A percentile compares a stretch with the other conserved stretches of the same genome.
Conservation (phyloP, 768 basidiomycete species). For the Suillus discolor region DNA sequence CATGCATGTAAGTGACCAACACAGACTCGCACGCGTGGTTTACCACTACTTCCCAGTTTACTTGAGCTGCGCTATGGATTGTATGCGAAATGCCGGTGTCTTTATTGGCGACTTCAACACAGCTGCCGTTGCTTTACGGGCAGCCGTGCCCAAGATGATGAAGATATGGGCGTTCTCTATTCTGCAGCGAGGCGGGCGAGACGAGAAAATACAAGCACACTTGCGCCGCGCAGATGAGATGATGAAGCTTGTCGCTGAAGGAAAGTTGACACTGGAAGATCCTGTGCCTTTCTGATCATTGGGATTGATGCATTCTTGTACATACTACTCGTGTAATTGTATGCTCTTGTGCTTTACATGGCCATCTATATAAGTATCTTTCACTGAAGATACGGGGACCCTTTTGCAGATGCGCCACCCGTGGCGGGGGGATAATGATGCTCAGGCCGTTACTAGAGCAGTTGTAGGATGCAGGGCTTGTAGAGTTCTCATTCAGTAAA, state of each 20-base stretch:
- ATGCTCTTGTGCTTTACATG: not conserved
- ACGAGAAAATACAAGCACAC: conserved; percentile 1
- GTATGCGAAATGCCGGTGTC: not conserved
- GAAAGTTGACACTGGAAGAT: conserved; percentile 6
- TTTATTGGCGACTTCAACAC: not conserved
- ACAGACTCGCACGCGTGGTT: not conserved
- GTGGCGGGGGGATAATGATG: no score
- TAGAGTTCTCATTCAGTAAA: no score
- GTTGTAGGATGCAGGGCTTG: no score
- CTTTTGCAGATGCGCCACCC: no score
- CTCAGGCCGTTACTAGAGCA: no score
- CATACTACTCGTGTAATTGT: not conserved
- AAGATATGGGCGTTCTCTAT: conserved; percentile 13
- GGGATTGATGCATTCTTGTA: not conserved
- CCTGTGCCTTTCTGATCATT: not conserved
- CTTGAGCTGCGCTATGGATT: not conserved
- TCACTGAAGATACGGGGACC: not conserved
- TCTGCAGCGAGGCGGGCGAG: conserved; percentile 9
- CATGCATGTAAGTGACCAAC: conserved; percentile 15
- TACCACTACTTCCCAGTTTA: not conserved
- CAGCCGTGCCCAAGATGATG: conserved; percentile 13
- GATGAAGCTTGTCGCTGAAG: not conserved
- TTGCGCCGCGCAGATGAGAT: not conserved
- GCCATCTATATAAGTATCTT: not conserved
- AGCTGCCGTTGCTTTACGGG: conserved; percentile 1